phyloP scores from a whole-genome alignment of 2,329 filamentous ascomycete genomes.

The Beauveria rudraprayagi region DNA sequence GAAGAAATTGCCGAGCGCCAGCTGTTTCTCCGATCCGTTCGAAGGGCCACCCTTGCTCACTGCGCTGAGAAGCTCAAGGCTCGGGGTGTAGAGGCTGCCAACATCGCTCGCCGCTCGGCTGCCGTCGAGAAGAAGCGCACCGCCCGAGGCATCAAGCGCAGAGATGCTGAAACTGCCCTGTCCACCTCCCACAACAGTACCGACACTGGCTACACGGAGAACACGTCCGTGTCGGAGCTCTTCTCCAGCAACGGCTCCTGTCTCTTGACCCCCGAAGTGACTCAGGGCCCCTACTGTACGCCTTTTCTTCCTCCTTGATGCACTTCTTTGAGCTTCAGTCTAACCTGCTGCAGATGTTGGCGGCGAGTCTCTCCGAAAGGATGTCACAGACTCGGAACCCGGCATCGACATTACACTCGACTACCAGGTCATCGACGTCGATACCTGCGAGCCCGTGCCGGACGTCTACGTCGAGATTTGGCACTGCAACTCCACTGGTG shows the following conservation, averaged over 20 bases:
- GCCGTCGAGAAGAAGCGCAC: conserved; percentile 33
- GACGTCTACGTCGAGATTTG: conserved; percentile 35
- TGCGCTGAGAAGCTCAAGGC: conserved; percentile 39
- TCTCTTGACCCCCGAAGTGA: conserved; percentile 41
- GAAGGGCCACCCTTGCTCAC: conserved; percentile 35
- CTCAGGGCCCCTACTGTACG: conserved; percentile 38
- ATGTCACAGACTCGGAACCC: conserved; percentile 32
- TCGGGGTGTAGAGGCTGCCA: conserved; percentile 36
- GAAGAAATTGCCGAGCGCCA: conserved; percentile 43
- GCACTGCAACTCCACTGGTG: conserved; percentile 38
- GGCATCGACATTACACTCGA: conserved; percentile 34
- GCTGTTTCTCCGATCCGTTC: conserved; percentile 29
- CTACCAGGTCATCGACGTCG: conserved; percentile 34
- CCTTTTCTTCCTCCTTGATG: not conserved
- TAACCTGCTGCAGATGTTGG: conserved; percentile 19
- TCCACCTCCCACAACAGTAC: conserved; percentile 30
- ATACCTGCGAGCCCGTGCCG: conserved; percentile 32
- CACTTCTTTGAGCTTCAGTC: not conserved
- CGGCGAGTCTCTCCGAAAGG: conserved; percentile 24
- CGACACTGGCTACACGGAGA: conserved; percentile 22
- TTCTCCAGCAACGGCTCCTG: conserved; percentile 36
- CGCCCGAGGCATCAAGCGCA: conserved; percentile 25
- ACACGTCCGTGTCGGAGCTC: conserved; percentile 24
- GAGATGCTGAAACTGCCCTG: conserved; percentile 26
- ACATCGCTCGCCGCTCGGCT: conserved; percentile 35